These are phyloP conservation scores for Lactifluus hygrophoroides DNA, from an alignment of 768 basidiomycete species.

Conservation along the genomic window DNA sequence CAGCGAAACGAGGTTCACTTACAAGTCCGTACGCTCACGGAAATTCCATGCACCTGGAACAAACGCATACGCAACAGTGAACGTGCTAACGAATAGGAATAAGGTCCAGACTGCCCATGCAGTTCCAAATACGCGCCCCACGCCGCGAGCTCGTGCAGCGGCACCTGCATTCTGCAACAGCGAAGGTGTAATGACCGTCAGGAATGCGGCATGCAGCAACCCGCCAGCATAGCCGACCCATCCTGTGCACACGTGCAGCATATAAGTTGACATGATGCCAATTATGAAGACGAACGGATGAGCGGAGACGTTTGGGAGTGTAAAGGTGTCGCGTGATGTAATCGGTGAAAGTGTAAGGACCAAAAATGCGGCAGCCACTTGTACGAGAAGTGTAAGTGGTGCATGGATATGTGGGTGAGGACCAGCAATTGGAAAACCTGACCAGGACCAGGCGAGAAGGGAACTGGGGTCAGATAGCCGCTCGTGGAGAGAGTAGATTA, in stretches of 20 bases:
- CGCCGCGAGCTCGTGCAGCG: conserved; percentile 26
- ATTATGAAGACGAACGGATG: conserved; percentile 47
- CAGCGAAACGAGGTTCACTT: conserved; percentile 25
- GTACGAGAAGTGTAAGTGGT: conserved; percentile 56
- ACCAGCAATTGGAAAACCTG: conserved; percentile 69
- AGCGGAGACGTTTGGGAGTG: conserved; percentile 24
- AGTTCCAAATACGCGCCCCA: conserved; percentile 42
- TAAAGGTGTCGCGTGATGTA: background rate
- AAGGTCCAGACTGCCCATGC: conserved; percentile 55
- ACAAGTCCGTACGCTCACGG: conserved; percentile 72
- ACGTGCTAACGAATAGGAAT: conserved; percentile 59
- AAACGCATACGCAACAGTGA: conserved; percentile 87
- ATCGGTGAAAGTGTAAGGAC: conserved; percentile 27
- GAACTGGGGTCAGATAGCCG: conserved; percentile 70
- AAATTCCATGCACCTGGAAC: conserved; percentile 72
- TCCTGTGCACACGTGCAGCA: conserved; percentile 50
- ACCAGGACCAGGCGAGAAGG: conserved; percentile 83
- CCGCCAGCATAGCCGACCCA: conserved; percentile 68
- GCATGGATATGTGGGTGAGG: conserved; percentile 67
- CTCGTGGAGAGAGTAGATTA: conserved; percentile 66
- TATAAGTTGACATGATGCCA: conserved; percentile 43
- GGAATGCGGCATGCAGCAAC: conserved; percentile 51
- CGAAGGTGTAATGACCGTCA: conserved; percentile 53
- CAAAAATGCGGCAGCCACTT: conserved; percentile 47
- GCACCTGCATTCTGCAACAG: conserved; percentile 42